Conservation (phyloP, 176 grass and related monocot genomes). For the Eleusine coracana region DNA sequence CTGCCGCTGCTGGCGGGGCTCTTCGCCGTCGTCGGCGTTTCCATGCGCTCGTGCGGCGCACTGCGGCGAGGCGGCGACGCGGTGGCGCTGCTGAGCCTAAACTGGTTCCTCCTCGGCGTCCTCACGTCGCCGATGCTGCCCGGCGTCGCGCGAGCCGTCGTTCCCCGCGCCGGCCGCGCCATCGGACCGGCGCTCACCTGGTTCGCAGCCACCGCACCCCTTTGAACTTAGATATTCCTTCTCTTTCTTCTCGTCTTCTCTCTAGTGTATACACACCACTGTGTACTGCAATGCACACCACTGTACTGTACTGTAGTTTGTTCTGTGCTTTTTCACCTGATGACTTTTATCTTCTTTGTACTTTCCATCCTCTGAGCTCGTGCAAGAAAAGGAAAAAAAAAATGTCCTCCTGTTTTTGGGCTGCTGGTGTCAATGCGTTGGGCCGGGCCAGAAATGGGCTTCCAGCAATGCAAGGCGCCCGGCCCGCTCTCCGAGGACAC, state of each 20-base stretch:
- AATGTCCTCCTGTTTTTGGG: no score
- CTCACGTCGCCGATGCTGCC: slow-evolving; percentile 58
- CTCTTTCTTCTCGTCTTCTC: no score
- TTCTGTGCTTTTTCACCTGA: no score
- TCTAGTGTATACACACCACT: not conserved
- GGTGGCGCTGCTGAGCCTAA: slow-evolving; percentile 61
- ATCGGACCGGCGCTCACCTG: slow-evolving; percentile 3
- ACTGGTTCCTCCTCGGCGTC: slow-evolving; percentile 71
- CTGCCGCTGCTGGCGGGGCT: slow-evolving; percentile 64
- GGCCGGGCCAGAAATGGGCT: no score
- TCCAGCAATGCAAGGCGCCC: no score
- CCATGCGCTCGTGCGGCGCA: slow-evolving; percentile 47
- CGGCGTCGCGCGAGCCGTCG: not conserved
- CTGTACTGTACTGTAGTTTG: no score
- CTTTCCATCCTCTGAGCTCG: no score
- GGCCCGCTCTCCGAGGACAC: no score
- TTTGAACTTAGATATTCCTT: not conserved
- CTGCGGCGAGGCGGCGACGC: slow-evolving; percentile 26
- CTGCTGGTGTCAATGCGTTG: no score
- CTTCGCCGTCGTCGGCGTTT: slow-evolving; percentile 53
- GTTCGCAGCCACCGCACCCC: not conserved
- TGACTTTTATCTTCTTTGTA: no score
- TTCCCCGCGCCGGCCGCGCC: slow-evolving; percentile 22
- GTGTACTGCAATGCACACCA: not conserved
- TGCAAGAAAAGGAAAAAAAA: no score